phyloP scores from a whole-genome alignment of 1,139 yeast genomes.

The Suhomyces maxii region DNA sequence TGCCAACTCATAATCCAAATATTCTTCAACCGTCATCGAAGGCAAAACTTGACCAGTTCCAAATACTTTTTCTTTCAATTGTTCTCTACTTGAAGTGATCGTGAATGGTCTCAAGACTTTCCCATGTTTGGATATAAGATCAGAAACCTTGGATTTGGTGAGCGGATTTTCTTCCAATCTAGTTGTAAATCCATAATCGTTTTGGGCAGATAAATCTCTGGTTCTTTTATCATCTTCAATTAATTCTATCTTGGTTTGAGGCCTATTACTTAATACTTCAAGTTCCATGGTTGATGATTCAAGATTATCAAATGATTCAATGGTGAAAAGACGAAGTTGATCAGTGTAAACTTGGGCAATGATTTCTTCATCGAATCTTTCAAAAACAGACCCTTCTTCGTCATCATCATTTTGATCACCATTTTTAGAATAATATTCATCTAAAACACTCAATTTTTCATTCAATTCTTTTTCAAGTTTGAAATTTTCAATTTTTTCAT shows the following conservation, averaged over 20 bases:
- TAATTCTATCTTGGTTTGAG: slow-evolving; percentile 16
- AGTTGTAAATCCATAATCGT: slow-evolving; percentile 50
- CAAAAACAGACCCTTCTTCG: slow-evolving; percentile 23
- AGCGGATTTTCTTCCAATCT: slow-evolving; percentile 47
- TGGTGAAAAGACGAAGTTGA: slow-evolving; percentile 52
- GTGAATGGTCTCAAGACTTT: slow-evolving; percentile 84
- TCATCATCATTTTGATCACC: slow-evolving; percentile 26
- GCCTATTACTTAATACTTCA: slow-evolving; percentile 48
- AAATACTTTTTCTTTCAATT: slow-evolving; percentile 62
- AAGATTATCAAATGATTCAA: slow-evolving; percentile 55
- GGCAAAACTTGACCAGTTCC: slow-evolving; percentile 95
- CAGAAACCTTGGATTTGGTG: slow-evolving; percentile 19
- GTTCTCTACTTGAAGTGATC: slow-evolving; percentile 59
- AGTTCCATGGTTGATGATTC: slow-evolving; percentile 59
- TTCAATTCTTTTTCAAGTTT: slow-evolving; percentile 58
- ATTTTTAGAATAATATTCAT: slow-evolving; percentile 23
- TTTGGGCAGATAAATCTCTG: slow-evolving; percentile 20
- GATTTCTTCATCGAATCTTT: slow-evolving; percentile 58
- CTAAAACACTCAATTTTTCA: slow-evolving; percentile 40
- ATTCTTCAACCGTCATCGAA: slow-evolving; percentile 92
- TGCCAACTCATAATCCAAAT: slow-evolving; percentile 78
- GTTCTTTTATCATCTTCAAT: slow-evolving; percentile 10
- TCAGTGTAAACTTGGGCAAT: slow-evolving; percentile 55
- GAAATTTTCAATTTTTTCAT: slow-evolving; percentile 70
- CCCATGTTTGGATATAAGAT: slow-evolving; percentile 64